phyloP scores from a whole-genome alignment of 257 asterid species.

The Solanum ossicruentum region DNA sequence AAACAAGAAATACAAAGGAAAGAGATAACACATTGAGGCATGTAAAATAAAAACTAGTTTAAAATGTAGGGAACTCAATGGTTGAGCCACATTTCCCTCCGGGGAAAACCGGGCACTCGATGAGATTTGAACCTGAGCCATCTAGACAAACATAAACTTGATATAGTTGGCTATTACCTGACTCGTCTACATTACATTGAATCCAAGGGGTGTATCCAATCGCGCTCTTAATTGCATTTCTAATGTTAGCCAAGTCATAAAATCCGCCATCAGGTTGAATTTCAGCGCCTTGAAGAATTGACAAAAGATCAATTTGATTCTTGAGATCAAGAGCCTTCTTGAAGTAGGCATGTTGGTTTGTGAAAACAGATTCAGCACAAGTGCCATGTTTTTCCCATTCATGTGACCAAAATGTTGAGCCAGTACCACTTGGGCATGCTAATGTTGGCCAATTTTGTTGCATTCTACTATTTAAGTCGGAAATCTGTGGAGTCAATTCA shows the following conservation, averaged over 20 bases:
- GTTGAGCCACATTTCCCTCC: conserved; percentile 34
- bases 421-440: conserved; percentile 64
- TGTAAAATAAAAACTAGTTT: background rate
- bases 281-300: conserved; percentile 46
- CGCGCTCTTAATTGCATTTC: conserved; percentile 17
- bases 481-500: conserved; percentile 18
- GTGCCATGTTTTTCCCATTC: conserved; percentile 90
- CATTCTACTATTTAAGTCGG: conserved; percentile 59
- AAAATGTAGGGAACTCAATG: conserved; percentile 49
- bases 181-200: conserved; percentile 41
- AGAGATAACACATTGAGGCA: background rate
- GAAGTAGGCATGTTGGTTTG: conserved; percentile 51
- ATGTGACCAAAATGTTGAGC: conserved; percentile 64
- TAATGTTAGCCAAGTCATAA: conserved; percentile 36
- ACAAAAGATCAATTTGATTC: conserved; percentile 34
- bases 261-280: conserved; percentile 22
- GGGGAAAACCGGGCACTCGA: conserved; percentile 50
- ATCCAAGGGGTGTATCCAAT: conserved; percentile 40
- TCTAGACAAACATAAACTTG: conserved; percentile 48
- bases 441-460: conserved; percentile 59
- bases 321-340: conserved; percentile 44
- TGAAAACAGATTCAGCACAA: conserved; percentile 37
- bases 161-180: conserved; percentile 47
- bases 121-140: conserved; percentile 27
- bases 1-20: background rate